phyloP scores from a whole-genome alignment of 2,329 filamentous ascomycete species.

The Monosporascus sp. region DNA sequence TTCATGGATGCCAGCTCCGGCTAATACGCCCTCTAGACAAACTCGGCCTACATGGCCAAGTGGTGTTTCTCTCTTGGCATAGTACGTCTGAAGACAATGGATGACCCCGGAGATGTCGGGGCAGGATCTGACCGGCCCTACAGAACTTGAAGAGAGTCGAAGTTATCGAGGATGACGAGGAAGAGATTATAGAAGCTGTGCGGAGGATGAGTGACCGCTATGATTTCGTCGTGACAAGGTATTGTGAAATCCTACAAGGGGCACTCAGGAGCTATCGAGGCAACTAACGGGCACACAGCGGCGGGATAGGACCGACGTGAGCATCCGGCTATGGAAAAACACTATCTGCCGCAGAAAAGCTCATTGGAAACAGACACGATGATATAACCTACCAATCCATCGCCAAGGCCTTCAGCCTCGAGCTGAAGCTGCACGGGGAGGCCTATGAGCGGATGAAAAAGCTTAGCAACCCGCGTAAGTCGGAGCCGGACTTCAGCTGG shows the following conservation, averaged over 20 bases:
- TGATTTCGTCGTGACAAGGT: conserved; percentile 89
- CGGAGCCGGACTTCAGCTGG: conserved; percentile 77
- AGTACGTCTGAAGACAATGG: conserved; percentile 32
- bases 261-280: no score
- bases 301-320: conserved; percentile 92
- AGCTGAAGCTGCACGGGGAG: conserved; percentile 70
- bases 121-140: conserved; percentile 5
- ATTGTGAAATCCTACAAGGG: conserved; percentile 3
- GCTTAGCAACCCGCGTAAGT: conserved; percentile 68
- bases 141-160: conserved; percentile 78
- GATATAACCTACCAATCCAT: conserved; percentile 97
- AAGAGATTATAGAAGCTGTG: conserved; percentile 83
- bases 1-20: neutral
- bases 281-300: conserved; percentile 40
- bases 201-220: conserved; percentile 82
- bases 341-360: conserved; percentile 2
- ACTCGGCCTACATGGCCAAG: conserved; percentile 59
- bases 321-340: conserved; percentile 23
- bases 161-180: conserved; percentile 88
- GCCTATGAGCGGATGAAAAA: conserved; percentile 79
- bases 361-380: conserved; percentile 64
- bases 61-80: conserved; percentile 61
- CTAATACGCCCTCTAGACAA: conserved; percentile 43
- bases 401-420: conserved; percentile 78
- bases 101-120: neutral